Conservation (phyloP, 352 stramenopile genomes). For the Globisporangium ultimum region DNA sequence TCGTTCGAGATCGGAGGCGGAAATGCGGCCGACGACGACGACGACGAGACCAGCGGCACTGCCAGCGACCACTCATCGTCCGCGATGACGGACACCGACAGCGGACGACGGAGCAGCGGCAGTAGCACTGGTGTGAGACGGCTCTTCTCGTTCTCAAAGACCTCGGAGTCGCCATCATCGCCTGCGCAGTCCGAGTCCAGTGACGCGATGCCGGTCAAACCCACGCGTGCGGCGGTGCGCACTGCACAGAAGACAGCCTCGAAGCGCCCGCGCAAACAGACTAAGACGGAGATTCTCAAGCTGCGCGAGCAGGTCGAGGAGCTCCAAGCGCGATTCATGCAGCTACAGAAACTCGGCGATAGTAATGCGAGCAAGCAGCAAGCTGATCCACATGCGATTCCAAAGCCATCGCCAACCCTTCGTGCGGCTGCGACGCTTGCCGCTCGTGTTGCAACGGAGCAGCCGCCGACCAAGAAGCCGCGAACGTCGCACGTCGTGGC, state of each 20-base stretch:
- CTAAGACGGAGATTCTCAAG: slow-evolving; percentile 4
- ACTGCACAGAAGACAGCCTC: neutral
- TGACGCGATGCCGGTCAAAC: neutral
- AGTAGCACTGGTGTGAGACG: no score
- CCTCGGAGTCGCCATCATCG: no score
- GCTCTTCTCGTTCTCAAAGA: no score
- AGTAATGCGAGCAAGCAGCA: neutral
- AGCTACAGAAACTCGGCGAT: neutral
- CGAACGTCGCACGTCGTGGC: neutral
- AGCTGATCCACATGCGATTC: neutral
- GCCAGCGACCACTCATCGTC: neutral
- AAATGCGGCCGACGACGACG: neutral
- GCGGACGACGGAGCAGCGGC: no score
- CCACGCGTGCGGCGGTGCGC: no score
- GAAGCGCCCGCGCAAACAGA: slow-evolving; percentile 6
- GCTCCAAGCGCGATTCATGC: neutral
- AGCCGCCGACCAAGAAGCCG: neutral
- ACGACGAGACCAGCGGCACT: neutral
- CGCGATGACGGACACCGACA: neutral
- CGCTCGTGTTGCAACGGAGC: neutral
- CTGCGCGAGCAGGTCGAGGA: slow-evolving; percentile 7
- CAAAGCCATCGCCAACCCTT: neutral
- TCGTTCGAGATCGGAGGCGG: slow-evolving; percentile 8
- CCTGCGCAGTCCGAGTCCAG: no score
- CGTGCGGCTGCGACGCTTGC: neutral